phyloP scores from a whole-genome alignment of 2,329 filamentous ascomycete species.

The Colletotrichum magnum region DNA sequence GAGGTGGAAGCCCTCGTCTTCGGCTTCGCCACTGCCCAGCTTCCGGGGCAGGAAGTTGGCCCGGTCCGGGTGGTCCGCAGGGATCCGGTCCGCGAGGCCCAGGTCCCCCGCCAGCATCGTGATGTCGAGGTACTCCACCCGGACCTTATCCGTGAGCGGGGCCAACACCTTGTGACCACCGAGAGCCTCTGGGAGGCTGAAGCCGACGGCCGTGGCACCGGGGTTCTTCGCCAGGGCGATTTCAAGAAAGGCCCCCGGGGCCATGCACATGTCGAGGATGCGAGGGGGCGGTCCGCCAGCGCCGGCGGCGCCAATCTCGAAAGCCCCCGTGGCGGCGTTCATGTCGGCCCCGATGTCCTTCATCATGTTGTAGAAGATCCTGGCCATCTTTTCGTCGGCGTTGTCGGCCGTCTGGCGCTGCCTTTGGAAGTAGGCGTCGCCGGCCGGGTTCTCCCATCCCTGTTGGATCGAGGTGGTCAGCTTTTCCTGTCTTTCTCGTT shows the following conservation, averaged over 20 bases:
- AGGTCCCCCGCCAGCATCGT: constrained; percentile 66
- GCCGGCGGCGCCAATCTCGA: too few relatives aligned
- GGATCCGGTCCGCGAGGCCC: constrained; percentile 48
- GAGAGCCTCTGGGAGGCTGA: too few relatives aligned
- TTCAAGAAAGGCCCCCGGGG: too few relatives aligned
- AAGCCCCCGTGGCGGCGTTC: constrained; percentile 49
- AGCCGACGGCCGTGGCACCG: constrained; percentile 38
- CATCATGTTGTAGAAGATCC: constrained; percentile 60
- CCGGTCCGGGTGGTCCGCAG: constrained; percentile 50
- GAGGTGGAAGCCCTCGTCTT: constrained; percentile 54
- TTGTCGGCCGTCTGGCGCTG: constrained; percentile 56
- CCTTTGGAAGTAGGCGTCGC: constrained; percentile 58
- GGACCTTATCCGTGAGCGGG: too few relatives aligned
- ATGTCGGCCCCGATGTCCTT: constrained; percentile 58
- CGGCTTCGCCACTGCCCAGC: too few relatives aligned
- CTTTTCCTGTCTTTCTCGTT: too few relatives aligned
- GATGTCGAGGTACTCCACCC: constrained; percentile 63
- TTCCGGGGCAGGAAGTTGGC: constrained; percentile 48
- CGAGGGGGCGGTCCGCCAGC: too few relatives aligned
- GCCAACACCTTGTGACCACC: too few relatives aligned
- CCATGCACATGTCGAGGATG: too few relatives aligned
- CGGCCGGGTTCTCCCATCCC: constrained; percentile 61
- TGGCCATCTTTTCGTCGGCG: constrained; percentile 40
- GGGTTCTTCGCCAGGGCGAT: too few relatives aligned
- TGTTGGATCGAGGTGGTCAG: too few relatives aligned